Percentiles rank a stretch among this genome's conserved stretches.
Evolutionary conservation across 2,329 filamentous ascomycete genomes (phyloP).

Genomic region (Fusarium virguliforme): DNA sequence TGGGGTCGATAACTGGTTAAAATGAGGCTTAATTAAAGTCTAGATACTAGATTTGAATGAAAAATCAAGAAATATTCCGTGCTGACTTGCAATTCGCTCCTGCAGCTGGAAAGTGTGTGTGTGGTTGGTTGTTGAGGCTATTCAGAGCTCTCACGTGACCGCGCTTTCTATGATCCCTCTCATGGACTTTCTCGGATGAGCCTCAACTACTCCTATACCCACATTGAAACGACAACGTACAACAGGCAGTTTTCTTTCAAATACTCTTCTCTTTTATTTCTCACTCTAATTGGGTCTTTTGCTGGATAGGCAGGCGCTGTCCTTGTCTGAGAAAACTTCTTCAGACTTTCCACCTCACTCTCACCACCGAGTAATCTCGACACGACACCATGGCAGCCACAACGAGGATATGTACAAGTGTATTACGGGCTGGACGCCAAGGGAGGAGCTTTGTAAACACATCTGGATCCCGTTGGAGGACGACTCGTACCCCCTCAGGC

Average conservation of each 20-base stretch:
- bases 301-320: background rate
- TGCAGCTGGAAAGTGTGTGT: background rate
- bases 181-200: conserved; percentile 2
- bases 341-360: background rate
- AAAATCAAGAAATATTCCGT: no score
- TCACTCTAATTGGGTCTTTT: background rate
- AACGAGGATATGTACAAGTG: conserved; percentile 18
- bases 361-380: background rate
- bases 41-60: no score
- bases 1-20: no score
- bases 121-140: conserved; percentile 7
- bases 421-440: background rate
- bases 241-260: background rate
- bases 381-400: conserved; percentile 15
- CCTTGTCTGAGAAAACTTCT: background rate
- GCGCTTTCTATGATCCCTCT: conserved; percentile 12
- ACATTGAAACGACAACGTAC: background rate
- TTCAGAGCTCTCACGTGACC: conserved; percentile 44
- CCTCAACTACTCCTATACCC: background rate
- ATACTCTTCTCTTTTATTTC: conserved; percentile 1
- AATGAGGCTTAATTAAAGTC: no score
- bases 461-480: background rate
- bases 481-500: background rate
- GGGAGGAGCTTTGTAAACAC: background rate
- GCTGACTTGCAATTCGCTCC: no score